Percentiles rank a stretch among this genome's conserved stretches.
These are phyloP conservation scores for Colletotrichum viniferum DNA, from an alignment of 2,329 filamentous ascomycete species.

Conservation along the genomic window DNA sequence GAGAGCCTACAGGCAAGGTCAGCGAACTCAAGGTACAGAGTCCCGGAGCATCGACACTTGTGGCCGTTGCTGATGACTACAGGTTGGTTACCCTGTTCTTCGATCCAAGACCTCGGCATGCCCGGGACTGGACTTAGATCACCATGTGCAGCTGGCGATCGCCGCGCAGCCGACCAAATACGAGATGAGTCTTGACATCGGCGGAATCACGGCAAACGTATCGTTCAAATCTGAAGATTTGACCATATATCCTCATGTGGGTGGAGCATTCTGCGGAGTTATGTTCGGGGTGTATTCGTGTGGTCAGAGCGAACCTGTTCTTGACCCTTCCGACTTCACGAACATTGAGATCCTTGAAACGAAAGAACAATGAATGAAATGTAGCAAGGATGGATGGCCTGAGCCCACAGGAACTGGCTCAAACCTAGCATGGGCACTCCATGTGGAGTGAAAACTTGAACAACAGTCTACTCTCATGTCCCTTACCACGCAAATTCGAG, in stretches of 20 bases:
- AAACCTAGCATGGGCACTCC: neutral
- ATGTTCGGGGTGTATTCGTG: conserved; percentile 36
- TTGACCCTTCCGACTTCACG: conserved; percentile 34
- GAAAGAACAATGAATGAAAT: neutral
- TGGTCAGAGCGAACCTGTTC: conserved; percentile 31
- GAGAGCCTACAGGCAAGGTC: conserved; percentile 25
- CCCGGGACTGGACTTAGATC: neutral
- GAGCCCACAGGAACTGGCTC: neutral
- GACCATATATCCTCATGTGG: conserved; percentile 31
- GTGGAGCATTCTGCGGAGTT: conserved; percentile 32
- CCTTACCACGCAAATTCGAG: neutral
- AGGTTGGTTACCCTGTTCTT: conserved; percentile 6
- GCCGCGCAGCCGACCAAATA: conserved; percentile 23
- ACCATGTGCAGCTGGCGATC: conserved; percentile 19
- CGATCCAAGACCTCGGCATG: neutral
- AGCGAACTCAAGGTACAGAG: conserved; percentile 24
- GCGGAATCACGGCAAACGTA: neutral
- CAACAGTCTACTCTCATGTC: neutral
- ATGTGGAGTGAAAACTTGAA: neutral
- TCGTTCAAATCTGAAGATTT: conserved; percentile 23
- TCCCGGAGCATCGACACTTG: neutral
- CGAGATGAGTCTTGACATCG: conserved; percentile 18
- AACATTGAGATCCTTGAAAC: conserved; percentile 21
- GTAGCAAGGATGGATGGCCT: neutral
- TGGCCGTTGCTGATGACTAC: neutral